Base-by-base conservation (phyloP, 768 basidiomycete species). In the Naganishia vaughanmartiniae region DNA sequence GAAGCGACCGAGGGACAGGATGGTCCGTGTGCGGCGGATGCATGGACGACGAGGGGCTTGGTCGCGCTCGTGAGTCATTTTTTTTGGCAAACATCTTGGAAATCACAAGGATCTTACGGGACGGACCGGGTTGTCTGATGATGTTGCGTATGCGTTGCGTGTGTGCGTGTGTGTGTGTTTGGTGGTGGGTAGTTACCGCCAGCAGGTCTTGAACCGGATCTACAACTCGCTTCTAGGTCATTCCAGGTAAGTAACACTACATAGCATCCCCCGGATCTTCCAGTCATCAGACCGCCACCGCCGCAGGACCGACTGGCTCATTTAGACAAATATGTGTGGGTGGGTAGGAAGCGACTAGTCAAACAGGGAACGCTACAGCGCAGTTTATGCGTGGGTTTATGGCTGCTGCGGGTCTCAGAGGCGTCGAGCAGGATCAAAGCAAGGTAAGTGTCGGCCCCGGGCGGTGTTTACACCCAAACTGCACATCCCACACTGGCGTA, bases 381-480 rank as follows among this genome's bases (percentile, higher is more conserved):
- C 94, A 98, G 81, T 86, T 90, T 11, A 83, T 89, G 72, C 82
- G 95, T 15, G 93, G 87, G 0, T 96, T 97, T 85, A 91, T 97
- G 79, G 83, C 96, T 76, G 86, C 92, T 11, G 90, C 92, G 0
- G 94, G 93, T 3, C 88, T 89, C 12, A 82, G 79, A 19, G 77
- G 76, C 14, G 74, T 77, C 10, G 67, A 76, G 36, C 77, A 80
- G 42, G 83, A 84, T 74, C 83, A 84, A 73, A 82, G 81, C 19
- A 81, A 81, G 74, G 83, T 83, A 33, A 46, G 80, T 53, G 5
- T n/a, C 19, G 24, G 14, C 56, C 12, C 39, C 65, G 7, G 6
- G 28, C 4, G 28, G 7, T 26, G 33, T 2, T 34, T 19, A 9
- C 57, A 71, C 1, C 26, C n/a, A n/a, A n/a, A n/a, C 2, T 28